phyloP scores from a whole-genome alignment of 2,329 filamentous ascomycete species.

The Fusarium armeniacum region DNA sequence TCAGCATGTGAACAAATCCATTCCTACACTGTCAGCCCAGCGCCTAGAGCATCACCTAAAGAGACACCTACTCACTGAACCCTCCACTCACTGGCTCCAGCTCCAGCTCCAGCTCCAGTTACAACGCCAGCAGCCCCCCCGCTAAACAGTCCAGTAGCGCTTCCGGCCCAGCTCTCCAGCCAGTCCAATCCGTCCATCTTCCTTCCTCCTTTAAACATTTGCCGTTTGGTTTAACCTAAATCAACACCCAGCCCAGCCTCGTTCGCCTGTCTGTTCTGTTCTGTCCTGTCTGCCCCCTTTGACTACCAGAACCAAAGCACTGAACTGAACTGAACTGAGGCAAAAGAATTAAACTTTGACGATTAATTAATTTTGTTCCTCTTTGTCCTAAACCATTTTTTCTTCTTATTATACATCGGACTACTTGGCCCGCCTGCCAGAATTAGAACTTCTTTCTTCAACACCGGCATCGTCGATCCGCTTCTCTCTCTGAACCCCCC shows the following conservation, averaged over 20 bases:
- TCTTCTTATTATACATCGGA: constrained; percentile 16
- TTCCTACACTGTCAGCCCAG: constrained; percentile 14
- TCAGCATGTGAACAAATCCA: not conserved
- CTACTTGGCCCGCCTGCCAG: constrained; percentile 41
- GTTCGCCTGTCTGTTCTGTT: not conserved
- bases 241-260: constrained; percentile 41
- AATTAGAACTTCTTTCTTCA: constrained; percentile 21
- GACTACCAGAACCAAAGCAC: constrained; percentile 9
- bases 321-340: constrained; percentile 2
- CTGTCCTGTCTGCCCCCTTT: constrained; percentile 10
- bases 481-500: constrained; percentile 42
- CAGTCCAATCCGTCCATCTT: constrained; percentile 17
- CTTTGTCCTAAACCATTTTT: not conserved
- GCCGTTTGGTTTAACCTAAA: constrained; percentile 41
- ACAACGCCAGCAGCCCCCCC: constrained; percentile 4
- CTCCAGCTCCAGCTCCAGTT: constrained; percentile 23
- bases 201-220: constrained; percentile 42
- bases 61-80: constrained; percentile 13
- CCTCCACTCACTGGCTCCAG: constrained; percentile 25
- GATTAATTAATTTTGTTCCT: constrained; percentile 25
- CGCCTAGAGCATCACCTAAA: constrained; percentile 40
- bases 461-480: constrained; percentile 42
- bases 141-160: constrained; percentile 11
- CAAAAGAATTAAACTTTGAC: constrained; percentile 10
- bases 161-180: constrained; percentile 14